phyloP scores from a whole-genome alignment of 139 green algal genomes.

The Chlorella sp. region DNA sequence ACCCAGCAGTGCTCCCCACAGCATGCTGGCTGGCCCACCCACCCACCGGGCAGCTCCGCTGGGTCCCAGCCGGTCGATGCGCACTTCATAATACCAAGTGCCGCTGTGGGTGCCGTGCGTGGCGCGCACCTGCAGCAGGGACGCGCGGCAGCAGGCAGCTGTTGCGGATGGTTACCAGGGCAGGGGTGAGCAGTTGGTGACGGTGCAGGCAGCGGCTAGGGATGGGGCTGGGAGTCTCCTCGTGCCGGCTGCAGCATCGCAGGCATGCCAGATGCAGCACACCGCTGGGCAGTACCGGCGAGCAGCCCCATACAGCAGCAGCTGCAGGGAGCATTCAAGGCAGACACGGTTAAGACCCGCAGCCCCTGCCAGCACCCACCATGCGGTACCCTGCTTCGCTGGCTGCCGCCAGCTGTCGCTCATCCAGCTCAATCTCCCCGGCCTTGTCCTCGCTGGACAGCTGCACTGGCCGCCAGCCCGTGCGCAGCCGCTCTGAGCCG shows the following conservation, averaged over 20 bases:
- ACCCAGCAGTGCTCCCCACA: no score
- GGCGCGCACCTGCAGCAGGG: conserved; percentile 50
- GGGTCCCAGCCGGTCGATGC: conserved; percentile 65
- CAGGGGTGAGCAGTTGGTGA: background rate
- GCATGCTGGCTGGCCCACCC: background rate
- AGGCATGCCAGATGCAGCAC: no score
- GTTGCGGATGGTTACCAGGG: no score
- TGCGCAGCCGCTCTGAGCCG: conserved; percentile 18
- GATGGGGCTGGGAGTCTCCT: background rate
- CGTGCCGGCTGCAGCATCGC: background rate
- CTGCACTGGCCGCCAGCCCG: conserved; percentile 43
- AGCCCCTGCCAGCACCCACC: no score
- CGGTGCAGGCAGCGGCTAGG: background rate
- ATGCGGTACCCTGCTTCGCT: conserved; percentile 79
- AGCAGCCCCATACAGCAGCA: no score
- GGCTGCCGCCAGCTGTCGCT: conserved; percentile 64
- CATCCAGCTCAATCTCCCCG: conserved; percentile 62
- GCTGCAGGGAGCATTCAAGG: no score
- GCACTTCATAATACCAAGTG: conserved; percentile 84
- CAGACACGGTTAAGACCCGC: no score
- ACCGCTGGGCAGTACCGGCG: no score
- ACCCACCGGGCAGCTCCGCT: conserved; percentile 63
- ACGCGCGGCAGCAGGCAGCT: background rate
- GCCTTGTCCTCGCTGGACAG: conserved; percentile 71
- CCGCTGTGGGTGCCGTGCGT: conserved; percentile 75